Conservation (phyloP, 169 alveolate species). For the Plasmodium vivax region DNA sequence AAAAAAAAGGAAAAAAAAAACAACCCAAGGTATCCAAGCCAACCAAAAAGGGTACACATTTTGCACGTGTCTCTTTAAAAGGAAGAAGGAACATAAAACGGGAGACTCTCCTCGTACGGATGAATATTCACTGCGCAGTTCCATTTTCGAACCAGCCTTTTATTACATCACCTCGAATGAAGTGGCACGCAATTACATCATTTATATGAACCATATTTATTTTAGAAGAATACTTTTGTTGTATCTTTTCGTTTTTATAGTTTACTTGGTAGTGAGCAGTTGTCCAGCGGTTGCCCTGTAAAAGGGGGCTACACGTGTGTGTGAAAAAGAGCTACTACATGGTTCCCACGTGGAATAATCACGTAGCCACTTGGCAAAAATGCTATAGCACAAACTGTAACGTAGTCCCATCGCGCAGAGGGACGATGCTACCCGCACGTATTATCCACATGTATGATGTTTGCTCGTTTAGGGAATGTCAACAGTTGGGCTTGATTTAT, state of each 20-base stretch:
- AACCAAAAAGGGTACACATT: not conserved
- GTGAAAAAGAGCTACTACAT: not conserved
- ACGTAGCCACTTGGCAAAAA: not conserved
- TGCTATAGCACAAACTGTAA: not conserved
- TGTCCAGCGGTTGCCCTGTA: not conserved
- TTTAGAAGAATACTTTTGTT: conserved; percentile 29
- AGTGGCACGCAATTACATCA: conserved; percentile 30
- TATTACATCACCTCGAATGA: conserved; percentile 32
- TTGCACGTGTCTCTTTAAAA: not conserved
- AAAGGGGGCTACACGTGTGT: not conserved
- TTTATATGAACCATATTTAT: conserved; percentile 40
- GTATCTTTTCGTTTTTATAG: conserved; percentile 24
- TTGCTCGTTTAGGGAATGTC: not conserved
- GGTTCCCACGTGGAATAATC: not conserved
- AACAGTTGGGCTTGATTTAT: not conserved
- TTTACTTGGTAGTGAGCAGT: conserved; percentile 4
- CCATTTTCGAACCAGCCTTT: not conserved
- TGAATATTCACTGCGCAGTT: not conserved
- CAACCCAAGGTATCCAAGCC: not conserved
- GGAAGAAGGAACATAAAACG: not conserved
- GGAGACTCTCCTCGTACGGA: not conserved
- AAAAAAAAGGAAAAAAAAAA: not conserved
- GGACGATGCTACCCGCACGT: not conserved
- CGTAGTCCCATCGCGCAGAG: not conserved
- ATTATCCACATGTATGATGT: not conserved